Percentiles rank a stretch among this genome's conserved stretches.
These are phyloP conservation scores for Tetragonia tetragonoides DNA, from an alignment of 148 eudicot species.

Conservation along the genomic window DNA sequence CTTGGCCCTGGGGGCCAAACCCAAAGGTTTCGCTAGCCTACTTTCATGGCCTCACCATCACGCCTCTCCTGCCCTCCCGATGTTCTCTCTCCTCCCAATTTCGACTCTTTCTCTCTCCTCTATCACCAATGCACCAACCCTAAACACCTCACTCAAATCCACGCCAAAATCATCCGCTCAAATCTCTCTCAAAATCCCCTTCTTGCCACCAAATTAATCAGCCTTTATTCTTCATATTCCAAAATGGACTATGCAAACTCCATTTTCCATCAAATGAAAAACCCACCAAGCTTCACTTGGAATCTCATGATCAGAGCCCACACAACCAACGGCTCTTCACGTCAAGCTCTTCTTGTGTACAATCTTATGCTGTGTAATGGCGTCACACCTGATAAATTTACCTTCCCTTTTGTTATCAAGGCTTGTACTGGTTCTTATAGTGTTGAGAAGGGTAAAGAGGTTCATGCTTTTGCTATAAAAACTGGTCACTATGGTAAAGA, in stretches of 20 bases:
- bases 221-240: slow-evolving; percentile 39
- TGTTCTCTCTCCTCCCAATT: slow-evolving; percentile 14
- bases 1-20: not conserved
- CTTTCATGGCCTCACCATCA: slow-evolving; percentile 29
- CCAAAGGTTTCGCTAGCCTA: not conserved
- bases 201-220: slow-evolving; percentile 33
- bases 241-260: slow-evolving; percentile 40
- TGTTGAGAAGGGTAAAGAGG: slow-evolving; percentile 47
- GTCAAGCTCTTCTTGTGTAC: slow-evolving; percentile 36
- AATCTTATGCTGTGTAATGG: slow-evolving; percentile 47
- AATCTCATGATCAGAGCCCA: slow-evolving; percentile 54
- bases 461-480: slow-evolving; percentile 51
- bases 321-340: slow-evolving; percentile 28
- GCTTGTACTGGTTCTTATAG: slow-evolving; percentile 39
- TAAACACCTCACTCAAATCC: slow-evolving; percentile 55
- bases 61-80: slow-evolving; percentile 12
- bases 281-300: slow-evolving; percentile 48
- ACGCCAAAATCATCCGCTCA: slow-evolving; percentile 43
- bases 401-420: slow-evolving; percentile 57
- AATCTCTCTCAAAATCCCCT: slow-evolving; percentile 29
- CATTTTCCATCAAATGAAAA: slow-evolving; percentile 35
- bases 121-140: slow-evolving; percentile 32
- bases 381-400: slow-evolving; percentile 54
- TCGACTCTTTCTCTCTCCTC: slow-evolving; percentile 38
- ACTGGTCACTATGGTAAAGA: slow-evolving; percentile 41